Conservation (phyloP, 345 rosid genomes). For the Lepidium aucheri region DNA sequence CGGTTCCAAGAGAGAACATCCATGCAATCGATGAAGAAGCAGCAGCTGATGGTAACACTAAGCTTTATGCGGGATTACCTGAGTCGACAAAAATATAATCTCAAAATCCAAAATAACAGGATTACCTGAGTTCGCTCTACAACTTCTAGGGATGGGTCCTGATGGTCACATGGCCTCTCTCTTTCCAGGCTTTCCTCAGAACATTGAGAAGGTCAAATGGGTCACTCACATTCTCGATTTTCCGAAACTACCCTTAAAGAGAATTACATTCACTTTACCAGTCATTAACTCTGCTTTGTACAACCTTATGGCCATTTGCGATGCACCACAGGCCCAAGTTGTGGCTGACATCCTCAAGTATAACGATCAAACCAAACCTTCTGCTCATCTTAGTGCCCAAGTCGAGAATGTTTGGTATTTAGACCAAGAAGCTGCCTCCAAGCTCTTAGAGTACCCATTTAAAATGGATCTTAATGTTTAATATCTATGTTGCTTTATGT, state of each 20-base stretch:
- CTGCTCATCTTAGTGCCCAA: slow-evolving; percentile 56
- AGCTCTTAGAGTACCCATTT: background rate
- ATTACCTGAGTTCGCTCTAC: slow-evolving; percentile 72
- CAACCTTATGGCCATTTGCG: slow-evolving; percentile 58
- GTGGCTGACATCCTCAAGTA: slow-evolving; percentile 18
- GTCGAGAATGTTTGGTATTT: slow-evolving; percentile 61
- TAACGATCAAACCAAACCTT: slow-evolving; percentile 22
- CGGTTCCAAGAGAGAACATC: slow-evolving; percentile 47
- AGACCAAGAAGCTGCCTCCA: slow-evolving; percentile 68
- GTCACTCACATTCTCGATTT: slow-evolving; percentile 62
- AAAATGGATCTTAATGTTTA: no score
- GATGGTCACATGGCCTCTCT: slow-evolving; percentile 87
- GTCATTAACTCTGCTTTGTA: slow-evolving; percentile 67
- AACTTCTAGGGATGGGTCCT: slow-evolving; percentile 83
- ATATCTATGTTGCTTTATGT: no score
- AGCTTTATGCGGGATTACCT: slow-evolving; percentile 36
- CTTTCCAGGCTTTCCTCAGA: slow-evolving; percentile 61
- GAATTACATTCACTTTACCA: slow-evolving; percentile 80
- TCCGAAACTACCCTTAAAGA: slow-evolving; percentile 69
- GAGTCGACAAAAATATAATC: slow-evolving; percentile 45
- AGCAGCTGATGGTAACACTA: slow-evolving; percentile 58
- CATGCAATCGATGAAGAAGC: slow-evolving; percentile 59
- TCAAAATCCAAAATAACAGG: slow-evolving; percentile 31
- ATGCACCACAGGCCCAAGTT: slow-evolving; percentile 47
- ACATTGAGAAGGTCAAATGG: slow-evolving; percentile 56